Conservation (phyloP, 805 yeast genomes). For the Candida montana region DNA sequence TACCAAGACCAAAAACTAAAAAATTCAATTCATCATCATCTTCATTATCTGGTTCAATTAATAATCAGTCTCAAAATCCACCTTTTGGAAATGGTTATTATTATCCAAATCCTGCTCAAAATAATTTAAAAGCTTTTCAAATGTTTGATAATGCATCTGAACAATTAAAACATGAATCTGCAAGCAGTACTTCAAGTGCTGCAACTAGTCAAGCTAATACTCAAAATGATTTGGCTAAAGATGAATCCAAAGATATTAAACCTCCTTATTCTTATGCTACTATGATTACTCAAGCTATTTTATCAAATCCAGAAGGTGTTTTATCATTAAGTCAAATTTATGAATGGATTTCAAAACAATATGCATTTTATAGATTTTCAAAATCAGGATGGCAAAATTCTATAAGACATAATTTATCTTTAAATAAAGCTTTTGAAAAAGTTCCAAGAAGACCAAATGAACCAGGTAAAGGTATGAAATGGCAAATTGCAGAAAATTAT, state of each 20-base stretch:
- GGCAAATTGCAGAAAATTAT: slow-evolving; percentile 89
- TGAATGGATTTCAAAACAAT: slow-evolving; percentile 81
- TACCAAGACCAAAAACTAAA: slow-evolving; percentile 25
- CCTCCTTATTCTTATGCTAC: slow-evolving; percentile 98
- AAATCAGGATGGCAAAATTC: slow-evolving; percentile 99
- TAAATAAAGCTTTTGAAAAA: slow-evolving; percentile 96
- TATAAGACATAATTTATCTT: slow-evolving; percentile 87
- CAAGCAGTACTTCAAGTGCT: slow-evolving; percentile 1
- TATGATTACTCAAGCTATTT: slow-evolving; percentile 95
- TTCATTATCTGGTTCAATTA: slow-evolving; percentile 17
- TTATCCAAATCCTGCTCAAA: slow-evolving; percentile 6
- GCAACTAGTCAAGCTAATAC: slow-evolving; percentile 6
- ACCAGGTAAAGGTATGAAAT: slow-evolving; percentile 99
- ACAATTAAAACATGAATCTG: slow-evolving; percentile 2
- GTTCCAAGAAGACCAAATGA: slow-evolving; percentile 93
- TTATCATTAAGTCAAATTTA: slow-evolving; percentile 89
- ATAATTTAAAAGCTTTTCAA: slow-evolving; percentile 43
- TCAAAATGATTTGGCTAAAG: slow-evolving; percentile 67
- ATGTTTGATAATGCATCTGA: slow-evolving; percentile 40
- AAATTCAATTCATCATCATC: slow-evolving; percentile 8
- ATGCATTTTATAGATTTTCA: slow-evolving; percentile 86
- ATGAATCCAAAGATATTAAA: slow-evolving; percentile 87
- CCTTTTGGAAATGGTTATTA: slow-evolving; percentile 8
- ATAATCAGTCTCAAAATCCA: neutral
- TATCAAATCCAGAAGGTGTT: slow-evolving; percentile 82